phyloP scores from a whole-genome alignment of 805 yeast species.

The Candida krabiensis region DNA sequence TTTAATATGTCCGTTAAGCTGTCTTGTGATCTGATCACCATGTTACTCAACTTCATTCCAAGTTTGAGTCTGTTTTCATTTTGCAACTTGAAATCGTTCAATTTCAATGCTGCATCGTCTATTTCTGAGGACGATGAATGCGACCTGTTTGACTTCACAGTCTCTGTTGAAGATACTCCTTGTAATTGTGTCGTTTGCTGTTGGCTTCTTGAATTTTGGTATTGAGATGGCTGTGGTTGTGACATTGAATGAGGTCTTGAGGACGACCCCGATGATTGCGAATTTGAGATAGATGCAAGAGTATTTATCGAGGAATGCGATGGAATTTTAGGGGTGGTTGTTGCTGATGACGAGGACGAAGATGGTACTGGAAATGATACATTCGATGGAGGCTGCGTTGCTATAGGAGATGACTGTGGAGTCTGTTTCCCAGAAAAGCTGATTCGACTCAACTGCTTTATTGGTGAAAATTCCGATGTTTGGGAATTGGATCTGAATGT shows the following conservation, averaged over 20 bases:
- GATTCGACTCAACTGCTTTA: conserved; percentile 13
- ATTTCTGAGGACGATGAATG: conserved; percentile 18
- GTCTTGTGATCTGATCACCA: conserved; percentile 27
- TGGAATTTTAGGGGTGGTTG: not conserved
- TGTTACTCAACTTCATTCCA: conserved; percentile 27
- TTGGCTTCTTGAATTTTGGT: conserved; percentile 1
- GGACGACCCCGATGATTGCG: conserved; percentile 1
- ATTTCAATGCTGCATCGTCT: conserved; percentile 29
- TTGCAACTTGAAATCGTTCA: conserved; percentile 28
- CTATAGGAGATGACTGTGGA: conserved; percentile 13
- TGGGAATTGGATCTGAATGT: conserved; percentile 34
- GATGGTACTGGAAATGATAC: not conserved
- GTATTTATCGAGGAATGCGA: not conserved
- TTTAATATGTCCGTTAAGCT: conserved; percentile 9
- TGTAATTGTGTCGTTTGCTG: not conserved
- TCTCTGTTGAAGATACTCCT: not conserved
- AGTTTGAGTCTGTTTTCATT: conserved; percentile 30
- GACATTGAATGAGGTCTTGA: conserved; percentile 5
- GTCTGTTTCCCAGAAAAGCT: conserved; percentile 6
- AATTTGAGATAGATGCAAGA: not conserved
- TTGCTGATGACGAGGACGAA: conserved; percentile 4
- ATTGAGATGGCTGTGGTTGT: conserved; percentile 1
- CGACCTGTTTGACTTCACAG: conserved; percentile 5
- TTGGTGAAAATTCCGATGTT: conserved; percentile 26
- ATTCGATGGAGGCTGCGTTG: conserved; percentile 1